Base-by-base conservation (phyloP, 345 rosid species). In the Ricinus communis region DNA sequence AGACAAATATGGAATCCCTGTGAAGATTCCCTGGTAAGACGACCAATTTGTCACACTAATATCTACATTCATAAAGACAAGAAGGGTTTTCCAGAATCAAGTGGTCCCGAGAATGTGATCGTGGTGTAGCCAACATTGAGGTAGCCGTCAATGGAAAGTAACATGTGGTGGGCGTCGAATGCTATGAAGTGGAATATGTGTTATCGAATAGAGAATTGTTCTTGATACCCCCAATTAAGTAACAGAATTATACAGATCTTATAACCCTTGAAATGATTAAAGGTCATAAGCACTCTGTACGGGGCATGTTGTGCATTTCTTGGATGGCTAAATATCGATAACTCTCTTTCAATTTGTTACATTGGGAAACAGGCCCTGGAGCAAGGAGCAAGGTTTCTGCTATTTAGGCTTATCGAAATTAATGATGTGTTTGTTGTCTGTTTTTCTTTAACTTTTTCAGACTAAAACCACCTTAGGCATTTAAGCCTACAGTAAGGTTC, bases 131-230 rank as follows among this genome's bases (percentile, higher is more conserved):
- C 51, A 22, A 25, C 62, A 14, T 15, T 25, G 53, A 27, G 22
- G 19, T 9, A 8, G 10, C 13, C 62, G 50, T 16, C 63, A 40
- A 41, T 24, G 33, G 8, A 22, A 40, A 40, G 15, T 15, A 16
- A 47, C 59, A 22, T 16, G 11, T 15, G 4, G 45, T 65, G 3
- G 24, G 24, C 53, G 62, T 54, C n/a, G 25, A 55, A 16, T 15
- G 61, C 71, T 18, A 68, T 54, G 62, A 24, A 36, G 60, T 38
- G 18, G 50, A 52, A 22, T 52, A 67, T 53, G n/a, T n/a, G n/a
- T n/a, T n/a, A n/a, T n/a, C n/a, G 46, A 24, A 43, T 11, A 6
- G 22, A 25, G 52, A 40, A 36, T 24, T n/a, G 43, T 28, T 40
- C 41, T 47, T 8, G 41, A 25, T 13, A n/a, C 57, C 69, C 22